Evolutionary conservation across 441 rosid genomes (phyloP), one percentile per base, ranked within the genome.

Genomic region (Kokia cookei): DNA sequence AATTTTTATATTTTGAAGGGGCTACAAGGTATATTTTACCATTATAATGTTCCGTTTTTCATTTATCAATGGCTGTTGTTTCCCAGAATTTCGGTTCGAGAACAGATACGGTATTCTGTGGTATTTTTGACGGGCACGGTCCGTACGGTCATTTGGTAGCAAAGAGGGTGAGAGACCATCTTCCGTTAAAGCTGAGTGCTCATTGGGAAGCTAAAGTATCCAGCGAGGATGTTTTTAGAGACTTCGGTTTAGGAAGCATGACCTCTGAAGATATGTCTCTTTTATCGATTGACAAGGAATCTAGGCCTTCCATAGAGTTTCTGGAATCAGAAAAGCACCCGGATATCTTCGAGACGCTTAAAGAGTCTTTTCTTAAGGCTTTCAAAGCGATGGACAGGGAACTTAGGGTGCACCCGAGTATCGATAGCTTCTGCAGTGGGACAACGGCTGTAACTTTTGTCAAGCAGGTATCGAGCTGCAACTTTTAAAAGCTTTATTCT

Each of bases 81-180:
- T 76, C 71, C 14, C 90, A 96, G 99, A 91, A 91, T 79, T 96
- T 96, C 75, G 91, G 92, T 64, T 87, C 98, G 1, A 88, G 93
- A 81, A 79, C 87, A 60, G 98, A 94, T 80, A 88, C 98, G 26
- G 73, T 92, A 66, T 94, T 96, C 84, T 92, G 98, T 82, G 99
- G 99, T 69, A 93, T 96, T 45, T 96, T 96, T 83, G 99, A 96
- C 88, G 99, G 99, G 10, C 99, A 96, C 64, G 99, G 99, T 64
- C 99, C 99, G 4, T 90, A 81, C 67, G 99, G 99, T 79, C 99
- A 96, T 77, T 80, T 90, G 96, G 99, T 92, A 83, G 98, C 99
- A 42, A 96, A 82, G 84, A 90, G 84, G 84, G 98, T 96, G 72
- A 85, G 99, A 76, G 99, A 96, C 81, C 83, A 82, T 55, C 98